phyloP scores from a whole-genome alignment of 192 early-diverging fungal species.

The Entomortierella beljakovae region DNA sequence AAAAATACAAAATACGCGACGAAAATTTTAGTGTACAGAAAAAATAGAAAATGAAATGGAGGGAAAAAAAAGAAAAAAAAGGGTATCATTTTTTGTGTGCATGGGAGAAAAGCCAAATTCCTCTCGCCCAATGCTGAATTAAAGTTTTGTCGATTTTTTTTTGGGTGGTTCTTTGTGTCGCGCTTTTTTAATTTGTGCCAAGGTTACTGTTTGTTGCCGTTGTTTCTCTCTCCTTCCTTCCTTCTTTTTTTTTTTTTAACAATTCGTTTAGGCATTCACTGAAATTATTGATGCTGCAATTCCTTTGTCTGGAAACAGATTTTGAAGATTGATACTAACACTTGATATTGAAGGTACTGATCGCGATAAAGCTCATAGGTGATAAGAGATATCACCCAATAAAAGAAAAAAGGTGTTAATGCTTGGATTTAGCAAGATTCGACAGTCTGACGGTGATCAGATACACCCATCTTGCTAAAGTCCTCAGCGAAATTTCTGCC shows the following conservation, averaged over 20 bases:
- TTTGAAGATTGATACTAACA: too few relatives aligned
- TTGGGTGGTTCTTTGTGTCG: neutral
- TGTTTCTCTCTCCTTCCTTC: too few relatives aligned
- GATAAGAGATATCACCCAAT: neutral
- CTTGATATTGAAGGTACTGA: neutral
- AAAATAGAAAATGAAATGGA: slow-evolving; percentile 1
- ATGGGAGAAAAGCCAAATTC: neutral
- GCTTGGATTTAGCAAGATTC: slow-evolving; percentile 18
- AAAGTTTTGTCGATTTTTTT: slow-evolving; percentile 11
- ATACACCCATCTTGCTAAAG: slow-evolving; percentile 33
- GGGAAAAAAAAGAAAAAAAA: neutral
- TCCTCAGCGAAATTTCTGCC: slow-evolving; percentile 14
- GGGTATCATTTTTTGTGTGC: slow-evolving; percentile 8
- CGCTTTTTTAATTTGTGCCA: neutral
- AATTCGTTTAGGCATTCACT: too few relatives aligned
- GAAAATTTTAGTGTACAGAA: neutral
- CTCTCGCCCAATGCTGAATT: neutral
- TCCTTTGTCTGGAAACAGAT: too few relatives aligned
- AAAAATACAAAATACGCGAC: neutral
- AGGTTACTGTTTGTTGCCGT: neutral
- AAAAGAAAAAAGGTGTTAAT: neutral
- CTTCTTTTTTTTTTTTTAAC: too few relatives aligned
- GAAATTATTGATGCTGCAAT: too few relatives aligned
- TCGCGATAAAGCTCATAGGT: neutral
- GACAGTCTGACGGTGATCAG: slow-evolving; percentile 10